Conservation (phyloP, 2,329 filamentous ascomycete species). For the Dothidotthia symphoricarpi region DNA sequence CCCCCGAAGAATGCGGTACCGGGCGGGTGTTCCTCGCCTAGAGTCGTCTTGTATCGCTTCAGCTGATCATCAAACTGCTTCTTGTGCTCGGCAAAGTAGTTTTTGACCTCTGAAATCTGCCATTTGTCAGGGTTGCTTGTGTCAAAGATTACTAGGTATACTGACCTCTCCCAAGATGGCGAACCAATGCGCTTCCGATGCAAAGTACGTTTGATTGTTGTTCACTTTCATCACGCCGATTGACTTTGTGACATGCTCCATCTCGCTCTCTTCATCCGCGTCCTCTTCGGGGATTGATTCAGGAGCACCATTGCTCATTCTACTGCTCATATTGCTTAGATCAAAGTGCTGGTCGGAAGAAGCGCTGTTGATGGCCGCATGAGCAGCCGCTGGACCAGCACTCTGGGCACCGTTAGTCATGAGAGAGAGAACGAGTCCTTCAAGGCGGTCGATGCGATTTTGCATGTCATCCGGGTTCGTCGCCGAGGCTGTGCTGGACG, state of each 20-base stretch:
- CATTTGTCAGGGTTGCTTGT: constrained; percentile 8
- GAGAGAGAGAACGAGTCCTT: constrained; percentile 84
- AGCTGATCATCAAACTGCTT: constrained; percentile 84
- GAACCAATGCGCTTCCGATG: constrained; percentile 54
- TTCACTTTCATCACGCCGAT: constrained; percentile 56
- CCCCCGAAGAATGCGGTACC: constrained; percentile 79
- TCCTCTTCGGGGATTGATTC: constrained; percentile 55
- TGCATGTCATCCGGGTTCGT: constrained; percentile 91
- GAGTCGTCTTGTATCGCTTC: constrained; percentile 69
- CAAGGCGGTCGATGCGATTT: constrained; percentile 91
- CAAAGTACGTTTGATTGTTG: constrained; percentile 50
- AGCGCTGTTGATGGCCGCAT: constrained; percentile 53
- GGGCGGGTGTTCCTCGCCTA: constrained; percentile 54
- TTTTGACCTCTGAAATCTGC: constrained; percentile 86
- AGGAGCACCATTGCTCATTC: constrained; percentile 55
- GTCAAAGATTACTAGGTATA: neutral
- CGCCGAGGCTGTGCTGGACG: constrained; percentile 54
- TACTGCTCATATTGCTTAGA: constrained; percentile 56
- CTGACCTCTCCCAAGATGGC: constrained; percentile 49
- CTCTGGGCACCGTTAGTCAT: constrained; percentile 83
- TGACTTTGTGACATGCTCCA: constrained; percentile 51
- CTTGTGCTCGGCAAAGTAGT: constrained; percentile 81
- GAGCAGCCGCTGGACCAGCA: constrained; percentile 58
- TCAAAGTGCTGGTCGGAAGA: constrained; percentile 46
- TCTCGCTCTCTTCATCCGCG: constrained; percentile 62